Evolutionary conservation across 2,329 filamentous ascomycete genomes (phyloP).

Genomic region (Sclerotinia minor): DNA sequence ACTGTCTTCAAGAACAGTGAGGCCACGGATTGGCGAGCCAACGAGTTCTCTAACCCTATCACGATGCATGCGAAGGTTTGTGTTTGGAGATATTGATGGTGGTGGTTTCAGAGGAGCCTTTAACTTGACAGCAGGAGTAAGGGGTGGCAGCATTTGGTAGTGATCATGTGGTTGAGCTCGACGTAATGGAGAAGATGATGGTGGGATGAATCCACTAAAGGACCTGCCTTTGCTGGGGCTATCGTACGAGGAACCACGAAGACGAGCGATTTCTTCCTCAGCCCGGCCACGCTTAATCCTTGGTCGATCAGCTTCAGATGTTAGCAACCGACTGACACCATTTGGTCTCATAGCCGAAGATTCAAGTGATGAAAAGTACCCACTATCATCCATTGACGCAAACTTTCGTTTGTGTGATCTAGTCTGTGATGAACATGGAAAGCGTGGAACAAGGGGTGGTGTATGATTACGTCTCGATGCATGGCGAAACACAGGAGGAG

Average conservation of each 20-base stretch:
- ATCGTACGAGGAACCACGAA: conserved; percentile 89
- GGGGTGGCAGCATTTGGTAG: conserved; percentile 67
- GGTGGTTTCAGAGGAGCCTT: conserved; percentile 58
- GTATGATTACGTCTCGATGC: conserved; percentile 64
- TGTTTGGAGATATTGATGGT: conserved; percentile 86
- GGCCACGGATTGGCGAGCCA: conserved; percentile 68
- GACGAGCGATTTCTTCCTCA: conserved; percentile 91
- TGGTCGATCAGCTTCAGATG: conserved; percentile 77
- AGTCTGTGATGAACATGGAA: conserved; percentile 61
- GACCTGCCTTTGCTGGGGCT: conserved; percentile 75
- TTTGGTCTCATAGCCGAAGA: conserved; percentile 81
- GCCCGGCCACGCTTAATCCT: conserved; percentile 85
- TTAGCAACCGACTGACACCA: conserved; percentile 62
- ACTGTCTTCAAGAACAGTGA: conserved; percentile 53
- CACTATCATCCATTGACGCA: conserved; percentile 84
- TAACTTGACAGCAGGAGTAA: conserved; percentile 83
- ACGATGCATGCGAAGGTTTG: conserved; percentile 85
- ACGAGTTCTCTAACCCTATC: conserved; percentile 79
- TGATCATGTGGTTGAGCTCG: conserved; percentile 46
- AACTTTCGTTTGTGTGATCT: conserved; percentile 74
- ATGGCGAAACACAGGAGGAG: conserved; percentile 73
- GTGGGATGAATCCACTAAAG: conserved; percentile 42
- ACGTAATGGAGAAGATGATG: conserved; percentile 71
- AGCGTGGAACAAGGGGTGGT: conserved; percentile 67
- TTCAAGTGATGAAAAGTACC: conserved; percentile 94